phyloP scores from a whole-genome alignment of 139 green algal genomes.

The Picochlorum sp. region DNA sequence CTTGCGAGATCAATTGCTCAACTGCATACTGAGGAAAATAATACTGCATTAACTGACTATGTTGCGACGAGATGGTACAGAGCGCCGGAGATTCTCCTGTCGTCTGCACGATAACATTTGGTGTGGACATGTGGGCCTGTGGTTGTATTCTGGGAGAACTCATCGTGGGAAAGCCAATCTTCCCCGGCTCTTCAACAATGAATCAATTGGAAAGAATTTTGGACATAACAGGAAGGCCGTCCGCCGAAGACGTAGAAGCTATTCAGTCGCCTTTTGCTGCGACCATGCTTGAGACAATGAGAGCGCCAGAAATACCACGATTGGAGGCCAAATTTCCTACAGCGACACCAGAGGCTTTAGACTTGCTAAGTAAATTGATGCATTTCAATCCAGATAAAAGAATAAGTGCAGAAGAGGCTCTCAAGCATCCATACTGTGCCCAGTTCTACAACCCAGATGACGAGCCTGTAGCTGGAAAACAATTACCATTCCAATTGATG shows the following conservation, averaged over 20 bases:
- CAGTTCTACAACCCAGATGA: slow-evolving; percentile 87
- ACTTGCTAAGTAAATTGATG: slow-evolving; percentile 75
- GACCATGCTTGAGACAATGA: slow-evolving; percentile 87
- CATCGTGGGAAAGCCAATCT: slow-evolving; percentile 80
- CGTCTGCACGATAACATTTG: slow-evolving; percentile 88
- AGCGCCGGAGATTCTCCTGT: slow-evolving; percentile 94
- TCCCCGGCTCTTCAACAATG: slow-evolving; percentile 91
- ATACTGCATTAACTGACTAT: slow-evolving; percentile 91
- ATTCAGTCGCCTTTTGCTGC: slow-evolving; percentile 80
- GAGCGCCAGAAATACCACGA: slow-evolving; percentile 35
- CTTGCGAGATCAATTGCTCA: slow-evolving; percentile 70
- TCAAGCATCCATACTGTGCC: slow-evolving; percentile 89
- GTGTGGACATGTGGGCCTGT: slow-evolving; percentile 96
- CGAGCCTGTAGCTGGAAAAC: slow-evolving; percentile 56
- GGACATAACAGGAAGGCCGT: slow-evolving; percentile 61
- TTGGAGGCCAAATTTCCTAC: slow-evolving; percentile 70
- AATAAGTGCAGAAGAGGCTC: slow-evolving; percentile 72
- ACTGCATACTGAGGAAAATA: slow-evolving; percentile 42
- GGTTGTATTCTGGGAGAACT: slow-evolving; percentile 98
- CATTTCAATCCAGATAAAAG: slow-evolving; percentile 79
- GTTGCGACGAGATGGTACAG: slow-evolving; percentile 96
- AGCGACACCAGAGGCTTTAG: slow-evolving; percentile 61
- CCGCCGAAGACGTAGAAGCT: slow-evolving; percentile 66
- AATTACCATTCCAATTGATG: slow-evolving; percentile 88
- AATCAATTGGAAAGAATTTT: slow-evolving; percentile 87